Percentiles rank a stretch among this genome's conserved stretches.
phyloP scores from a whole-genome alignment of 371 early-diverging fungal species.

The Saksenaea oblongispora region DNA sequence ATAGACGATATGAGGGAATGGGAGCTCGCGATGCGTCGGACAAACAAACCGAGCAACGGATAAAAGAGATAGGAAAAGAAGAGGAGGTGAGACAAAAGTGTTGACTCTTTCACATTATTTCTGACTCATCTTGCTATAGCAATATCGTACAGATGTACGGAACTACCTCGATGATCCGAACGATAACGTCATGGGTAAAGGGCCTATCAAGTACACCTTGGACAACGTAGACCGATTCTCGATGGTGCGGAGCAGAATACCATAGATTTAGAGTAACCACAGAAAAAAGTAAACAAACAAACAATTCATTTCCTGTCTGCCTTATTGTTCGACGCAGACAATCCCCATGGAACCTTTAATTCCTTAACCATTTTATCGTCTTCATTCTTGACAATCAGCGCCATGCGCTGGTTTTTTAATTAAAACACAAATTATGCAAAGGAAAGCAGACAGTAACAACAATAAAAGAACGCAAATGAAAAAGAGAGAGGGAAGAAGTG shows the following conservation, averaged over 20 bases:
- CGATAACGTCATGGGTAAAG: slow-evolving; percentile 41
- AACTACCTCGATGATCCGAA: slow-evolving; percentile 39
- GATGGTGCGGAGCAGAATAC: slow-evolving; percentile 89
- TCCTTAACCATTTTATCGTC: too few species aligned
- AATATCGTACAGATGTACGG: slow-evolving; percentile 24
- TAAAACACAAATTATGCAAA: background rate
- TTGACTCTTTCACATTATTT: slow-evolving; percentile 1
- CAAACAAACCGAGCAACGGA: slow-evolving; percentile 42
- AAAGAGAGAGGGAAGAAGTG: background rate
- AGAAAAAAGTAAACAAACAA: slow-evolving; percentile 1
- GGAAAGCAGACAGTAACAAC: background rate
- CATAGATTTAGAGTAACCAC: slow-evolving; percentile 38
- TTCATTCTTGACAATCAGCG: background rate
- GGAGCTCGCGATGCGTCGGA: slow-evolving; percentile 57
- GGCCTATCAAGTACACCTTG: slow-evolving; percentile 59
- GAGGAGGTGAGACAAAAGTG: slow-evolving; percentile 50
- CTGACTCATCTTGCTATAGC: slow-evolving; percentile 3
- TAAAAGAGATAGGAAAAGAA: slow-evolving; percentile 59
- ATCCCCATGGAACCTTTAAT: too few species aligned
- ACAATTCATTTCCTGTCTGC: background rate
- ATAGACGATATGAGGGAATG: slow-evolving; percentile 63
- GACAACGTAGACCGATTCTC: slow-evolving; percentile 90
- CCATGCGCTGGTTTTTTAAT: background rate
- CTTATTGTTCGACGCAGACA: background rate
- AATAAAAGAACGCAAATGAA: background rate